Percentiles rank a stretch among this genome's conserved stretches.
phyloP scores from a whole-genome alignment of 176 grass and related monocot genomes.

The Aechmea fasciata region DNA sequence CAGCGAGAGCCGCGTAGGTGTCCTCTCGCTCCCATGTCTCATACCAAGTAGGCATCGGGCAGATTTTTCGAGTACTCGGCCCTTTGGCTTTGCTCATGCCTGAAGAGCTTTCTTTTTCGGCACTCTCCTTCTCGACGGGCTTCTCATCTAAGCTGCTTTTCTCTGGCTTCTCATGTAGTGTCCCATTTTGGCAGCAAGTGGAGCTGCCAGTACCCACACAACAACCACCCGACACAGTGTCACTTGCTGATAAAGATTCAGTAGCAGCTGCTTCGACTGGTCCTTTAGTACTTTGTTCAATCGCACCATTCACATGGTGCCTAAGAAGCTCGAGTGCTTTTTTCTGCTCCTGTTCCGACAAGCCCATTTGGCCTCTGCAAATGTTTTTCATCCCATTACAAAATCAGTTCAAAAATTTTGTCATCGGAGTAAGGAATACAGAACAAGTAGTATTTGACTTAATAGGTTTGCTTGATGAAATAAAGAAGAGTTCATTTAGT shows the following conservation, averaged over 20 bases:
- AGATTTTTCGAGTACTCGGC: constrained; percentile 30
- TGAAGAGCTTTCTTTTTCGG: constrained; percentile 18
- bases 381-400: constrained; percentile 6
- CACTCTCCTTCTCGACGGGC: constrained; percentile 22
- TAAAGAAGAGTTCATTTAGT: no score
- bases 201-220: constrained; percentile 50
- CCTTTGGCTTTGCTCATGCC: constrained; percentile 27
- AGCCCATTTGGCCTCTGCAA: constrained; percentile 80
- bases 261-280: constrained; percentile 25
- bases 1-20: constrained; percentile 69
- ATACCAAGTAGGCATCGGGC: constrained; percentile 64
- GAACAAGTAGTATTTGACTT: not conserved
- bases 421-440: not conserved
- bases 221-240: constrained; percentile 35
- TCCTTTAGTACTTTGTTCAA: constrained; percentile 26
- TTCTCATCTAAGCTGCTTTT: constrained; percentile 34
- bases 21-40: constrained; percentile 84
- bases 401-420: constrained; percentile 14
- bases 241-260: constrained; percentile 10
- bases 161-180: constrained; percentile 35
- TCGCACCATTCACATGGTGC: constrained; percentile 28
- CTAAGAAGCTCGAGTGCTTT: constrained; percentile 40
- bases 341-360: constrained; percentile 85
- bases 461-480: not conserved
- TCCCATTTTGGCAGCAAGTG: constrained; percentile 60